Evolutionary conservation across 371 early-diverging fungal species (phyloP).

Genomic region (Mortierella sp.): DNA sequence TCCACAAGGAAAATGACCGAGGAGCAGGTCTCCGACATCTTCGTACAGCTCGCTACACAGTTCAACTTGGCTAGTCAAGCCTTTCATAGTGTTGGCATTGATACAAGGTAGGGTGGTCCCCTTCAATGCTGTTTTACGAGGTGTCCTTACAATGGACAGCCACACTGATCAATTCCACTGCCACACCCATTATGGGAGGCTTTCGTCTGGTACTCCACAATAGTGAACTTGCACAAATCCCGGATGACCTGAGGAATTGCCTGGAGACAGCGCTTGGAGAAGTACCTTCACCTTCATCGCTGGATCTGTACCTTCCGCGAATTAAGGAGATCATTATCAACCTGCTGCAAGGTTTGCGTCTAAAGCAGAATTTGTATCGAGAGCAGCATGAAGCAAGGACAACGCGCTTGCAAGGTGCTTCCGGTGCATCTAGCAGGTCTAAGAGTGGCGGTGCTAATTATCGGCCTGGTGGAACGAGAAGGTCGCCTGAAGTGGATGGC

Average conservation of each 20-base stretch:
- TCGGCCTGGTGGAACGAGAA: background rate
- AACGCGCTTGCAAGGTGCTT: conserved; percentile 12
- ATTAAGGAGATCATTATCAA: conserved; percentile 66
- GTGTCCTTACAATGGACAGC: too few species aligned
- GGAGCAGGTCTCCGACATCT: conserved; percentile 62
- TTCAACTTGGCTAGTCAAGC: conserved; percentile 58
- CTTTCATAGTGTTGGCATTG: conserved; percentile 58
- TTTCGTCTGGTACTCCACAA: too few species aligned
- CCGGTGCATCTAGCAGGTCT: background rate
- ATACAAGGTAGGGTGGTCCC: conserved; percentile 60
- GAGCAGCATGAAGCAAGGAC: conserved; percentile 42
- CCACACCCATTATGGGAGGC: too few species aligned
- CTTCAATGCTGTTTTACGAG: too few species aligned
- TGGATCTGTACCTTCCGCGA: conserved; percentile 66
- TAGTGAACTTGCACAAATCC: conserved; percentile 65
- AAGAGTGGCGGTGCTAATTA: background rate
- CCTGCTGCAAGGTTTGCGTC: conserved; percentile 64
- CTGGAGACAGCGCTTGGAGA: conserved; percentile 59
- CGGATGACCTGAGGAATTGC: conserved; percentile 60
- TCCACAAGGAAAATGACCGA: conserved; percentile 53
- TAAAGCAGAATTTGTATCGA: conserved; percentile 61
- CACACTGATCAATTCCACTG: too few species aligned
- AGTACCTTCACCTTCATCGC: conserved; percentile 59
- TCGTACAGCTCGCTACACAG: conserved; percentile 63
- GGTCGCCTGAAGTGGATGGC: conserved; percentile 19